Base-by-base conservation (phyloP, 768 basidiomycete genomes). In the Krasilnikovozyma curviuscula region DNA sequence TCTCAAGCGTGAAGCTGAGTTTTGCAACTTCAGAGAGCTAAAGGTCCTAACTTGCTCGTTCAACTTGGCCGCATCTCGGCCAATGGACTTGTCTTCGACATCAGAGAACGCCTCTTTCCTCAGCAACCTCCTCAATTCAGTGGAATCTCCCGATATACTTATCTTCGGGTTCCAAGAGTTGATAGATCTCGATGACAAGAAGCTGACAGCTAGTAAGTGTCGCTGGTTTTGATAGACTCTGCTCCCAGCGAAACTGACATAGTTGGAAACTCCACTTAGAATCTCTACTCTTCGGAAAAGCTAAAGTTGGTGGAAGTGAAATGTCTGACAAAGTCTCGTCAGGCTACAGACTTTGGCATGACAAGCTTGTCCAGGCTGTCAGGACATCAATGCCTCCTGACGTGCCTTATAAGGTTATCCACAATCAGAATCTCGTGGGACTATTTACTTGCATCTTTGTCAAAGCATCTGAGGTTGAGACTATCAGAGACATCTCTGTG, bases 81-180 rank as follows among this genome's bases (percentile, higher is more conserved):
- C 91, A 0, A 79, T 81, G 38, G 67, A 77, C 7, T 69, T 97
- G 7, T 63, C 60, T 10, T 74, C 75, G 19, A 72, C 73, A n/a
- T 58, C 70, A 2, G 76, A 73, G n/a, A 95, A 88, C 61, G 65
- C 73, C 49, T 73, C 69, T 48, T 88, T 95, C 68, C 67, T 98
- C n/a, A 68, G 73, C n/a, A 73, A 84, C 19, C 76, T 74, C 2
- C 68, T 97, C 10, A 69, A 63, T 4, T 81, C 78, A 57, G 76
- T 79, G 31, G 76, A 82, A 12, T 57, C 65, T 10, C 83, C 91
- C 3, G 89, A 95, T 54, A 78, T 97, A 56, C 80, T 98, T 54
- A 74, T 77, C 4, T 91, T 98, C 57, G 88, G 88, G 2, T 81
- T 97, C 64, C 91, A 98, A 64, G 91, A 97, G 65, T 73, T 95